Conservation (phyloP, 257 asterid species). For the Lycium ferocissimum region DNA sequence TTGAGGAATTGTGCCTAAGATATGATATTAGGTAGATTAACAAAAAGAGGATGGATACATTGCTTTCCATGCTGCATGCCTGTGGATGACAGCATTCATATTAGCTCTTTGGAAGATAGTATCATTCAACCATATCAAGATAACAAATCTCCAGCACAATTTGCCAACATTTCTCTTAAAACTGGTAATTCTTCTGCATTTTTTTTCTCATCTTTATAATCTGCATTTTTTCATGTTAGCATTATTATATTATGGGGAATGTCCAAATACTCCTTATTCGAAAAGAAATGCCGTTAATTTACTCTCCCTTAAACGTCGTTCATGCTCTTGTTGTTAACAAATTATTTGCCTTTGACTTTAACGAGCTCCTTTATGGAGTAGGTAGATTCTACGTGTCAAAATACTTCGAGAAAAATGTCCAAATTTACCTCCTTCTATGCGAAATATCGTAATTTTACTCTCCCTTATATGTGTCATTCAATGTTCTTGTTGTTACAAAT, state of each 20-base stretch:
- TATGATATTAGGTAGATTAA: slow-evolving; percentile 36
- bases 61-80: slow-evolving; percentile 81
- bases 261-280: no score
- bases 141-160: slow-evolving; percentile 34
- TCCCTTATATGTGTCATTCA: neutral
- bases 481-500: neutral
- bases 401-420: neutral
- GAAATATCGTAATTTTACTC: neutral
- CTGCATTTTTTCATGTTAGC: no score
- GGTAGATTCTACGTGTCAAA: neutral
- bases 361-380: neutral
- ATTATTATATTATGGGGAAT: no score
- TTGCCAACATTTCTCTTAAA: slow-evolving; percentile 49
- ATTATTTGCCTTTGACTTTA: neutral
- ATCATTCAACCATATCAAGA: slow-evolving; percentile 33
- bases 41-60: slow-evolving; percentile 48
- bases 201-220: neutral
- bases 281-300: no score
- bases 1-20: slow-evolving; percentile 39
- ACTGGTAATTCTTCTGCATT: neutral
- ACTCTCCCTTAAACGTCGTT: no score
- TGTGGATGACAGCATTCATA: slow-evolving; percentile 46
- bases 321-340: neutral
- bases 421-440: neutral
- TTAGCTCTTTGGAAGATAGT: slow-evolving; percentile 41